Evolutionary conservation across 768 basidiomycete species (phyloP), one percentile per base, ranked within the genome.

Genomic region (Artomyces pyxidatus): DNA sequence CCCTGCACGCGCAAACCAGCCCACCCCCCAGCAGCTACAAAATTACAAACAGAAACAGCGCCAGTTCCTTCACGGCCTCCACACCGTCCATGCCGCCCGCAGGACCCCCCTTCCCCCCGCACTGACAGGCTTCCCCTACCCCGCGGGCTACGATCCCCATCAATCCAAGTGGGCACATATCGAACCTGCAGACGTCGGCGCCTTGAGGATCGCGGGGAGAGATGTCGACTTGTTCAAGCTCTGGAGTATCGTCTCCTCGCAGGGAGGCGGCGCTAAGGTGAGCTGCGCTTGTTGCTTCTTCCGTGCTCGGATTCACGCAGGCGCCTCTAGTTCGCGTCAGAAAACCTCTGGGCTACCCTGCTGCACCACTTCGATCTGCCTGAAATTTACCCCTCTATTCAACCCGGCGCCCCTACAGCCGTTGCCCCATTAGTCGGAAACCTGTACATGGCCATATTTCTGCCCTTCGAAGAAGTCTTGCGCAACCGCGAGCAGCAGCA

Each of bases 211-310:
- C 17, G 83, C 80, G 3, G 85, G 84, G 16, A 83, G 76, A 62
- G 86, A 89, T 56, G 66, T 91, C 39, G 83, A 86, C 61, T 63
- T 91, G n/a, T 81, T 84, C 64, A 84, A 74, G 59, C 65, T 91
- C 9, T 90, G 83, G 81, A 71, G 71, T 11, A 52, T 77, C 37
- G 82, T 86, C 39, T 67, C 67, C 49, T 73, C 78, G 54, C 57
- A 66, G 29, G 88, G 89, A 22, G 88, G 88, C 25, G 69, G 71
- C 16, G 63, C 66, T 53, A 77, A 73, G 59, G 88, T 88, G 67
- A 59, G 76, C 58, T 14, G 23, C 17, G 17, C 25, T 6, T 21
- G 37, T 9, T 43, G 38, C 45, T 52, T 45, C 26, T 39, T 56
- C 32, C 21, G n/a, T 5, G 47, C 28, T 38, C 17, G 22, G 19